Percentiles rank a stretch among this genome's conserved stretches.
phyloP scores from a whole-genome alignment of 768 basidiomycete genomes.

The Clathrus columnatus region DNA sequence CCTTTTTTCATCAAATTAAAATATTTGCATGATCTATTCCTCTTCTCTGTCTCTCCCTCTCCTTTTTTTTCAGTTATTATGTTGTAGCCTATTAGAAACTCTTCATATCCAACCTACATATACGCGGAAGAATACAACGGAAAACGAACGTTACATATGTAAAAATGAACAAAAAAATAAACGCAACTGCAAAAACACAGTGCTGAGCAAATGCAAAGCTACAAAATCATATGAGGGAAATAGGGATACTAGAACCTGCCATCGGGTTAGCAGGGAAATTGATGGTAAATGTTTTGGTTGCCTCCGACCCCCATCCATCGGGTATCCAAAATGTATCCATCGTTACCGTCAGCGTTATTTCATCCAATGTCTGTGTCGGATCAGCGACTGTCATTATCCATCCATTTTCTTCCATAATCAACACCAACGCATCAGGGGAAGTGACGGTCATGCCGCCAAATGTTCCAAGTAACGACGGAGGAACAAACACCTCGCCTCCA shows the following conservation, averaged over 20 bases:
- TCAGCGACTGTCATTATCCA: conserved; percentile 51
- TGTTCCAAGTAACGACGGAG: not conserved
- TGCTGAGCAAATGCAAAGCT: not conserved
- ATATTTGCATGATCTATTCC: not conserved
- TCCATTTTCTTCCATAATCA: conserved; percentile 35
- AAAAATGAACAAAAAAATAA: too few relatives aligned
- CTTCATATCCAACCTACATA: not conserved
- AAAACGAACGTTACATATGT: too few relatives aligned
- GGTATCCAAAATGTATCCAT: conserved; percentile 17
- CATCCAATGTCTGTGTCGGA: conserved; percentile 46
- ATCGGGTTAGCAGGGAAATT: conserved; percentile 28
- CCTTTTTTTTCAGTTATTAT: not conserved
- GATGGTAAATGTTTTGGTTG: conserved; percentile 26
- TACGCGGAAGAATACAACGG: not conserved
- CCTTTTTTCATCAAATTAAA: not conserved
- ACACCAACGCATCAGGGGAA: conserved; percentile 16
- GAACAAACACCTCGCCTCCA: conserved; percentile 37
- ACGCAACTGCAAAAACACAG: not conserved
- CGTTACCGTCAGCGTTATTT: conserved; percentile 30
- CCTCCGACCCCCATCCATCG: conserved; percentile 14
- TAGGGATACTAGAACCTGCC: conserved; percentile 4
- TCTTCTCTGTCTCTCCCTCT: not conserved
- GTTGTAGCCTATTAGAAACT: not conserved
- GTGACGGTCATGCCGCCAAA: conserved; percentile 4
- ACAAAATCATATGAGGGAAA: not conserved